Base-by-base conservation (phyloP, 352 stramenopile species). In the Pythium myriotylum region DNA sequence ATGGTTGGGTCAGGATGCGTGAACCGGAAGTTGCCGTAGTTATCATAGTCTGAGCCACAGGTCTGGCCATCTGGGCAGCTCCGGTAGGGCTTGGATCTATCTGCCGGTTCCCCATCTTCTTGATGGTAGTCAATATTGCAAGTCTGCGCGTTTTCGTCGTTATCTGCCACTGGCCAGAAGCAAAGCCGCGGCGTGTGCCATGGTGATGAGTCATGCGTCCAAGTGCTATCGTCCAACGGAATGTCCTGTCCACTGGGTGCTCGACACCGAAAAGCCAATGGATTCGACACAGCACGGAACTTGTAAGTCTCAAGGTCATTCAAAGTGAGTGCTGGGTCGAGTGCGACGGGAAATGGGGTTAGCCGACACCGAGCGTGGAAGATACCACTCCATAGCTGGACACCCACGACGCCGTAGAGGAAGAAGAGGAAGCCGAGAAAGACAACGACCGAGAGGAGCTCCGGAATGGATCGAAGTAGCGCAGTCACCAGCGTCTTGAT, bases 151-250 rank as follows among this genome's bases (percentile, higher is more conserved):
- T 60, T 62, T 12, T 62, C 65, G 51, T 61, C 59, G 61, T 97
- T 88, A 7, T 81, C 58, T 48, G 95, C 87, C 49, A 97, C 67
- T 0, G 91, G 91, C 92, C 92, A 98, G 59, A 94, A 96, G 60
- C 92, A 98, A 42, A 91, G 43, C 14, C 81, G 76, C n/a, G 84
- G 71, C 0, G 23, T 84, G 42, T 52, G 69, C 82, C 79, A 91
- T 13, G 75, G 69, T 6, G 78, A 86, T 1, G 68, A 70, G 45
- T 81, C 73, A 16, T 83, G 73, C 3, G 68, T 81, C 77, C 75
- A 86, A 0, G 39, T 62, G 16, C 55, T 63, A 22, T 65, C 46
- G 2, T 56, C 62, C 3, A 86, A 33, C 13, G 76, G 70, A 32
- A 88, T 84, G 14, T 51, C 65, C 0, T 50, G 24, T 9, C 72